Evolutionary conservation across 2,329 filamentous ascomycete genomes (phyloP), one percentile per base, ranked within the genome.

Genomic region (Diaporthe sp.): DNA sequence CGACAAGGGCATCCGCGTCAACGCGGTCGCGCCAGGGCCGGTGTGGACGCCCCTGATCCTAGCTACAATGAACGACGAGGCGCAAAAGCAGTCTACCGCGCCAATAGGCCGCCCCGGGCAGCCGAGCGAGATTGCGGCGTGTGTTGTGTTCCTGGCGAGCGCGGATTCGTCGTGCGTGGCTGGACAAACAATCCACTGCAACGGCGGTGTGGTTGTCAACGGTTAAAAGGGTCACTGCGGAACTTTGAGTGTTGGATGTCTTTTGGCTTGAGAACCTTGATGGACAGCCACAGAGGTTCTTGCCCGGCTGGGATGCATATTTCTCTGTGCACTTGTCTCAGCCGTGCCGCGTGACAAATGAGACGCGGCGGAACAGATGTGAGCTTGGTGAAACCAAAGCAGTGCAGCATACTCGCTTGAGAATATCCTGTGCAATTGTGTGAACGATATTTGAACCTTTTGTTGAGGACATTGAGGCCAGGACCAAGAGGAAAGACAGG

Each of bases 101-200:
- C 94, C 94, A 0, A 94, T 97, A 86, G 94, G 94, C 5, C 87
- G 94, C 27, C 93, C 94, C 0, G 92, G 91, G 3, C 94, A 97
- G 83, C 94, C 94, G 2, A 94, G 91, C 72, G 94, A 97, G 86
- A 93, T 97, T 76, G 94, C 94, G 0, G 93, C 93, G 0, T 94
- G 92, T 79, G 93, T 95, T 73, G 94, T 97, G 5, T 97, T 97
- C 83, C 85, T 97, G 77, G 94, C 94, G 0, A 92, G 91, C 69
- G 85, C 88, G 74, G 94, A 97, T 81, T 94, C 92, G 80, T 92
- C 90, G 63, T 92, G 91, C 75, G 91, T 97, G 59, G 92, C 90
- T 70, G 94, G 94, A 2, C 94, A 96, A 85, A 87, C 85, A 0
- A 85, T 89, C 15, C 87, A 89, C 79, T 88, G 86, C 82, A 89